Evolutionary conservation across 129 eudicot species (phyloP).

Genomic region (Flaveria bidentis): DNA sequence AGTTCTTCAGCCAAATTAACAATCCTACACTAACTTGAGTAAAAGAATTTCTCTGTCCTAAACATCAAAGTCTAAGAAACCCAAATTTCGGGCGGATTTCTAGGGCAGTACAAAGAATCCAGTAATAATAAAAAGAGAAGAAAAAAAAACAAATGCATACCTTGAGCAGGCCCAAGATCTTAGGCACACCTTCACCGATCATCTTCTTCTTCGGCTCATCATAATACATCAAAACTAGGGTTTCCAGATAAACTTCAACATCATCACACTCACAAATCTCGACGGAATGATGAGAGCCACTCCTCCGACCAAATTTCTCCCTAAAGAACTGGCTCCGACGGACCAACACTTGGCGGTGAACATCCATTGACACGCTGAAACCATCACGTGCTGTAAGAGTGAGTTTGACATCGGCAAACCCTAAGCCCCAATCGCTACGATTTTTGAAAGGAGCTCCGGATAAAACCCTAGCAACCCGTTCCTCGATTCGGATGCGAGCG

Average conservation of each 20-base stretch:
- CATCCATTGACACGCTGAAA: slow-evolving; percentile 63
- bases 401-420: slow-evolving; percentile 80
- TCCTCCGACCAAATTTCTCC: slow-evolving; percentile 61
- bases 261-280: slow-evolving; percentile 97
- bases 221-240: slow-evolving; percentile 75
- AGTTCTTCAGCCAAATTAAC: neutral
- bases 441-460: slow-evolving; percentile 56
- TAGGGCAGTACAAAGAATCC: neutral
- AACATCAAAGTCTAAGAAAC: neutral
- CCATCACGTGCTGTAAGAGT: slow-evolving; percentile 64
- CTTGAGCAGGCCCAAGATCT: slow-evolving; percentile 74
- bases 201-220: slow-evolving; percentile 67
- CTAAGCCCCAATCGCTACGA: slow-evolving; percentile 44
- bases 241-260: slow-evolving; percentile 75
- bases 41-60: too few species aligned
- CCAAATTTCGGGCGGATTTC: neutral
- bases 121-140: neutral
- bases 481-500: slow-evolving; percentile 36
- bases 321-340: slow-evolving; percentile 67
- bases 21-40: neutral
- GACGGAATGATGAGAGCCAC: slow-evolving; percentile 56
- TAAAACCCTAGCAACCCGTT: slow-evolving; percentile 54
- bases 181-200: slow-evolving; percentile 62
- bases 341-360: slow-evolving; percentile 68
- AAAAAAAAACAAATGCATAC: slow-evolving; percentile 27